A percentile compares a stretch with the other conserved stretches of the same genome.
Evolutionary conservation across 148 eudicot species (phyloP).

Genomic region (Salicornia ramosissima): DNA sequence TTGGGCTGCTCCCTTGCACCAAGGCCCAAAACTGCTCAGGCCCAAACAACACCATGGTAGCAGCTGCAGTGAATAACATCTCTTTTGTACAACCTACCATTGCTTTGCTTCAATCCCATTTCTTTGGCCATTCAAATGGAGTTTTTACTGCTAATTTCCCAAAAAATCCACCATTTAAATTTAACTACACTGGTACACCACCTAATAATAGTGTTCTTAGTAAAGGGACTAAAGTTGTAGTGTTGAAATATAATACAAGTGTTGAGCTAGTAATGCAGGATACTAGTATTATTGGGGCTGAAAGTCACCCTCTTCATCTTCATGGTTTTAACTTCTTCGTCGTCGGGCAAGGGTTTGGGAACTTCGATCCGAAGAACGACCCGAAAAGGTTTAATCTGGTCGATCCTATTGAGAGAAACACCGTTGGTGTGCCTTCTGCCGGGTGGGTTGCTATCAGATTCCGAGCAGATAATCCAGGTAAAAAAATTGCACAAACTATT

Average conservation of each 20-base stretch:
- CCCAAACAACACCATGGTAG: slow-evolving; percentile 21
- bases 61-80: slow-evolving; percentile 22
- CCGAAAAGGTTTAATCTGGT: slow-evolving; percentile 24
- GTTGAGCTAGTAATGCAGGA: slow-evolving; percentile 30
- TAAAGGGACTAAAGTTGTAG: slow-evolving; percentile 15
- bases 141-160: slow-evolving; percentile 19
- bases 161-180: slow-evolving; percentile 9
- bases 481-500: background rate
- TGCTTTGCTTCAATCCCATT: slow-evolving; percentile 26
- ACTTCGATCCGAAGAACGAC: slow-evolving; percentile 23
- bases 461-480: slow-evolving; percentile 29
- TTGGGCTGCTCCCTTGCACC: slow-evolving; percentile 20
- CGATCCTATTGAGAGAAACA: slow-evolving; percentile 28
- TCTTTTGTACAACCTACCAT: slow-evolving; percentile 14
- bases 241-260: slow-evolving; percentile 17
- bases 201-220: slow-evolving; percentile 11
- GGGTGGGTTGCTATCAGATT: slow-evolving; percentile 33
- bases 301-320: slow-evolving; percentile 33
- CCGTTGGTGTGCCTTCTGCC: slow-evolving; percentile 27
- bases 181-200: slow-evolving; percentile 27
- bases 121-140: slow-evolving; percentile 20
- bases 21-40: slow-evolving; percentile 21
- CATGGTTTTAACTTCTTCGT: slow-evolving; percentile 29
- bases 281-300: slow-evolving; percentile 24
- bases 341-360: slow-evolving; percentile 27